phyloP scores from a whole-genome alignment of 345 rosid genomes.

The Brassica rapa region DNA sequence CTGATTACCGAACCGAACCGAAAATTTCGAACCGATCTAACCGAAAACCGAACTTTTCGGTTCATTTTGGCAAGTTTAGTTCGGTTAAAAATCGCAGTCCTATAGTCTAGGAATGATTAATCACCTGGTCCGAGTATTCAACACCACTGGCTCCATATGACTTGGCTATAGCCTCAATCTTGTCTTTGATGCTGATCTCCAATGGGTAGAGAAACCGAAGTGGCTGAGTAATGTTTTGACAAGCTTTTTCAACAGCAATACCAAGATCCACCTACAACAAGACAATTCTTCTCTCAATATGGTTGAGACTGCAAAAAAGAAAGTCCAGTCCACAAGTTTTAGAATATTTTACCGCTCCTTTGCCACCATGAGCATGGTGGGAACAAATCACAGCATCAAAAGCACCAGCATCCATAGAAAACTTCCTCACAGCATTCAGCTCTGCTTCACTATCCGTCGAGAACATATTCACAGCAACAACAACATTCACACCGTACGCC shows the following conservation, averaged over 20 bases:
- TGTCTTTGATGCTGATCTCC: conserved; percentile 78
- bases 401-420: conserved; percentile 88
- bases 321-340: too few species aligned
- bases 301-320: not conserved
- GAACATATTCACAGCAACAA: conserved; percentile 94
- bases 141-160: conserved; percentile 95
- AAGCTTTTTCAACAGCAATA: conserved; percentile 86
- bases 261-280: conserved; percentile 85
- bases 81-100: too few species aligned
- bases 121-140: conserved; percentile 93
- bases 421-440: conserved; percentile 75
- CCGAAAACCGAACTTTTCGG: too few species aligned
- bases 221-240: conserved; percentile 68
- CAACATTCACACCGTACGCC: conserved; percentile 88
- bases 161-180: conserved; percentile 86
- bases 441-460: conserved; percentile 91
- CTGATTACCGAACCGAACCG: too few species aligned
- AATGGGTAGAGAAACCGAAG: conserved; percentile 78
- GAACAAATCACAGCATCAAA: conserved; percentile 89
- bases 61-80: too few species aligned
- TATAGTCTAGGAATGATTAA: not conserved
- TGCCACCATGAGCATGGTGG: conserved; percentile 97
- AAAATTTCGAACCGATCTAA: too few species aligned
- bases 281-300: conserved; percentile 4
- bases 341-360: conserved; percentile 93